Evolutionary conservation across 495 filamentous ascomycete species (phyloP), one percentile per base, ranked within the genome.

Genomic region (Polyplosphaeria fusca): DNA sequence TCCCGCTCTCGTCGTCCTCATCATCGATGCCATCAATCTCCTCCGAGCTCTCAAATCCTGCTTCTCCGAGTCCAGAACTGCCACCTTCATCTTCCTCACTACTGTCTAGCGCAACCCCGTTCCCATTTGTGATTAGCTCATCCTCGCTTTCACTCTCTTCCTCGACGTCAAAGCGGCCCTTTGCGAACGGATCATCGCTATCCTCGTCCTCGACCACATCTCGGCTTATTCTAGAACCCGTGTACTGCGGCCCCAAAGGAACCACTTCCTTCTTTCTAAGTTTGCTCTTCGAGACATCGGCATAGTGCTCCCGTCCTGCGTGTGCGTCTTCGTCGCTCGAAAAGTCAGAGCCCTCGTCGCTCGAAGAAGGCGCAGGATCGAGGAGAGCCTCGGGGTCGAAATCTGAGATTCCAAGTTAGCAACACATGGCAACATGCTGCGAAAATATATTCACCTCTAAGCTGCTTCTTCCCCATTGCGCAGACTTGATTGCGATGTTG

Each of bases 211-310:
- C 68, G 32, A 91, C 76, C 0, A 79, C 83, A 23, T 86, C 78
- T 46, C 94, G 79, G 58, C 83, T 89, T n/a, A 98, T 79, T 43
- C 79, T 80, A 3, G 86, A 78, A 11, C 92, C 93, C 38, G 80
- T 76, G 68, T 98, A 98, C 67, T 89, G 82, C 32, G 89, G 86
- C 5, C 92, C 93, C 0, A 89, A 79, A 18, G 70, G 69, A 47
- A 77, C 73, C 23, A 74, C 74, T 12, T 89, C 83, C 50, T 79
- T 78, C 67, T 91, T 88, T 52, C 89, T 84, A 40, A 96, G 79
- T 67, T 87, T 91, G 71, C 84, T 91, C 77, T 92, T 92, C 16
- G 86, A 85, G 64, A 96, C 87, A 52, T 80, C 71, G 22, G 85
- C 78, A 68, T 98, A 98, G 65, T 98, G 92, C 58, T 93, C 92